Conservation (phyloP, 2,329 filamentous ascomycete genomes). For the Fulvia fulva region DNA sequence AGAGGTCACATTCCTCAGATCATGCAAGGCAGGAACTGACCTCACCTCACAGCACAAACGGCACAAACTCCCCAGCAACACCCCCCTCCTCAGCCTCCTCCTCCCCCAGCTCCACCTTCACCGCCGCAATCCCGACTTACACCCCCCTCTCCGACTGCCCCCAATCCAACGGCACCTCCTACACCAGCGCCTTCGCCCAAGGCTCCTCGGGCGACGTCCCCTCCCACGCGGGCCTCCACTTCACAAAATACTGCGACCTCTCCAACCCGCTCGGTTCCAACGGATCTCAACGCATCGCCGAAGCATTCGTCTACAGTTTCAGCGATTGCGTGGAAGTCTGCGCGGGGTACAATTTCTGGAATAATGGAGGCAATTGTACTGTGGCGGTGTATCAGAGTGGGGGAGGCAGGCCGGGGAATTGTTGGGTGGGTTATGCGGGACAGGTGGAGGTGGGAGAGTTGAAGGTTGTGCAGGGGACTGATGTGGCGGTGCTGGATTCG, state of each 20-base stretch:
- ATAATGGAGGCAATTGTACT: constrained; percentile 26
- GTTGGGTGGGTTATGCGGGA: constrained; percentile 29
- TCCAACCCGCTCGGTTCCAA: constrained; percentile 24
- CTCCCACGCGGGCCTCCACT: constrained; percentile 23
- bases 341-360: constrained; percentile 30
- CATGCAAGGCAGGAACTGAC: constrained; percentile 15
- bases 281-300: constrained; percentile 21
- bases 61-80: constrained; percentile 16
- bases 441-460: constrained; percentile 13
- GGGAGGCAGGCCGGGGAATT: constrained; percentile 29
- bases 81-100: constrained; percentile 16
- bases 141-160: constrained; percentile 32
- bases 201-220: constrained; percentile 6
- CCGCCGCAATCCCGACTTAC: constrained; percentile 32
- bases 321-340: constrained; percentile 36
- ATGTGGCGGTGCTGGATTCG: constrained; percentile 26
- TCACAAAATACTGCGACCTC: constrained; percentile 34
- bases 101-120: constrained; percentile 25
- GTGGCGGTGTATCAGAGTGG: constrained; percentile 31
- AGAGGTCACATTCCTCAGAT: constrained; percentile 10
- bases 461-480: constrained; percentile 16
- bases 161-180: constrained; percentile 29
- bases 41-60: constrained; percentile 11
- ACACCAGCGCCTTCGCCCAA: constrained; percentile 26
- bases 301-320: constrained; percentile 36